Conservation (phyloP, 2,329 filamentous ascomycete species). For the Penicillium sp. region DNA sequence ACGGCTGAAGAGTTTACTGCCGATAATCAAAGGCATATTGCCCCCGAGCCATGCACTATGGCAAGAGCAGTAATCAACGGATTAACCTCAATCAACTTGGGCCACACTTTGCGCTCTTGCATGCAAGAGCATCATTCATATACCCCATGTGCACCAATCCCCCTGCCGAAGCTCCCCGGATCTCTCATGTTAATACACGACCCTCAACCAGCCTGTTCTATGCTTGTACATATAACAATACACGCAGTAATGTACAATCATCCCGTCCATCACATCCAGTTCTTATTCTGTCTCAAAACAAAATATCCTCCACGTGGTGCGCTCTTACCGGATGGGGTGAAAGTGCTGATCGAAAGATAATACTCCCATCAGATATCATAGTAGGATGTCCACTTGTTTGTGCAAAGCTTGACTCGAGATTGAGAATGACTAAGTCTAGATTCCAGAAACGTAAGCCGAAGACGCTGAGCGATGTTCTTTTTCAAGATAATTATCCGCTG, state of each 20-base stretch:
- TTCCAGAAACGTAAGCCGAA: neutral
- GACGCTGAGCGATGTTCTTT: neutral
- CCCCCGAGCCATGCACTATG: neutral
- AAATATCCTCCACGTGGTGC: neutral
- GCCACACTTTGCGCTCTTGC: neutral
- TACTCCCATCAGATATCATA: neutral
- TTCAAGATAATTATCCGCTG: neutral
- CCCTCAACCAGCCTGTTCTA: neutral
- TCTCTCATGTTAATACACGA: neutral
- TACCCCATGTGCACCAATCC: neutral
- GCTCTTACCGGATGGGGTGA: neutral
- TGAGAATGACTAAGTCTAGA: neutral
- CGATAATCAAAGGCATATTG: constrained; percentile 1
- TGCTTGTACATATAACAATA: neutral
- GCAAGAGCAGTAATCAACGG: neutral
- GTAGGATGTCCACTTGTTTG: neutral
- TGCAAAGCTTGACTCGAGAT: neutral
- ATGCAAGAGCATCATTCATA: neutral
- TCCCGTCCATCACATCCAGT: neutral
- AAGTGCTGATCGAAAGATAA: neutral
- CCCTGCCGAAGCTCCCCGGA: too few species aligned
- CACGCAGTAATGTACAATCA: neutral
- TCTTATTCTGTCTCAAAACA: neutral
- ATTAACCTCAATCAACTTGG: neutral
- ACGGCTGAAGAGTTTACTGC: constrained; percentile 1